Evolutionary conservation across 2,329 filamentous ascomycete genomes (phyloP).

Genomic region (Apiospora sp.): DNA sequence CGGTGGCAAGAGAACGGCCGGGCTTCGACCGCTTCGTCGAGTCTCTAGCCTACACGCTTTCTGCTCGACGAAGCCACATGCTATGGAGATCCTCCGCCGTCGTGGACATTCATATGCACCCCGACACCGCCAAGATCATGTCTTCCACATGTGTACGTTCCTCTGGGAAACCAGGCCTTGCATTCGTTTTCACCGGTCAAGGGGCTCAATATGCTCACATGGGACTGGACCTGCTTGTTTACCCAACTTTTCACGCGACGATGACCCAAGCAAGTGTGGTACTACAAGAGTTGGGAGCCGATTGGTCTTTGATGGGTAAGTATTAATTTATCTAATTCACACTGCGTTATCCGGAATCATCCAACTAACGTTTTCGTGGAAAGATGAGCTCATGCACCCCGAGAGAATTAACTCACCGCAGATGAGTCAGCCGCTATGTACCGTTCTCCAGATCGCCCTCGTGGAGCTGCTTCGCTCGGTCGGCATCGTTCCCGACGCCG

Average conservation of each 20-base stretch:
- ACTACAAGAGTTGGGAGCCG: not conserved
- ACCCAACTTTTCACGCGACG: not conserved
- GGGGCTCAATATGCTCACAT: slow-evolving; percentile 48
- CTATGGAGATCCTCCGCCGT: slow-evolving; percentile 25
- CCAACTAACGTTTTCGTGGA: slow-evolving; percentile 31
- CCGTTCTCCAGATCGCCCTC: slow-evolving; percentile 51
- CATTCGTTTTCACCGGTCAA: slow-evolving; percentile 47
- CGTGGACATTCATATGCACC: not conserved
- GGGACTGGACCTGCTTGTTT: slow-evolving; percentile 27
- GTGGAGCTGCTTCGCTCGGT: slow-evolving; percentile 44
- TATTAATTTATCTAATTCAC: not conserved
- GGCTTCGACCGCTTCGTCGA: not conserved
- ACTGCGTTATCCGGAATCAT: not conserved
- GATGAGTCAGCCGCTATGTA: slow-evolving; percentile 47
- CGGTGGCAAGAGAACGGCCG: not conserved
- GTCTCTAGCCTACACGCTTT: slow-evolving; percentile 29
- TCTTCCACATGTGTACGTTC: not conserved
- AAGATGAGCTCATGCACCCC: slow-evolving; percentile 33
- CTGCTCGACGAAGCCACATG: slow-evolving; percentile 20
- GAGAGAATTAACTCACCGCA: slow-evolving; percentile 35
- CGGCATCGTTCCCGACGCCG: slow-evolving; percentile 38
- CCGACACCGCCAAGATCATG: not conserved
- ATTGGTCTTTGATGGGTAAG: slow-evolving; percentile 25
- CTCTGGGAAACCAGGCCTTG: not conserved
- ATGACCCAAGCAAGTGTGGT: not conserved